phyloP scores from a whole-genome alignment of 768 basidiomycete genomes.

The Tylopilus subfusipes region DNA sequence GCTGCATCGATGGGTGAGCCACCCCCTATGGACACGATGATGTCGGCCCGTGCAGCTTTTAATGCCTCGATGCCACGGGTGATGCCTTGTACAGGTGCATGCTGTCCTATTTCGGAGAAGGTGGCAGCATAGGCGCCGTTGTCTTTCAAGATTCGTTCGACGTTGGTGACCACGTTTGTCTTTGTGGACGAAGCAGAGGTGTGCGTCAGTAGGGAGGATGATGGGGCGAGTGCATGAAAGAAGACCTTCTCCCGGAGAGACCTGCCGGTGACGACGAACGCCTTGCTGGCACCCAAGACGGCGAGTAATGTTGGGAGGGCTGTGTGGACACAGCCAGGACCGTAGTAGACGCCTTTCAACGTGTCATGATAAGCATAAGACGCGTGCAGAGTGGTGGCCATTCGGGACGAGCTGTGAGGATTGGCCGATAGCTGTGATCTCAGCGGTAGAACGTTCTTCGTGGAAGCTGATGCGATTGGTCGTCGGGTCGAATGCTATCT shows the following conservation, averaged over 20 bases:
- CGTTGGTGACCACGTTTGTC: conserved; percentile 24
- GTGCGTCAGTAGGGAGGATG: conserved; percentile 10
- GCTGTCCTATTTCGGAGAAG: conserved; percentile 71
- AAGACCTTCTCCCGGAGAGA: conserved; percentile 60
- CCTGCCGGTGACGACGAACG: conserved; percentile 68
- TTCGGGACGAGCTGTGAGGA: not conserved
- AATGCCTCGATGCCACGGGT: conserved; percentile 51
- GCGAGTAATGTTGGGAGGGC: conserved; percentile 63
- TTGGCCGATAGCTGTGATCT: not conserved
- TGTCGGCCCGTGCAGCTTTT: conserved; percentile 56
- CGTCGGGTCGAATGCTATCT: conserved; percentile 1
- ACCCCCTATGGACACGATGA: conserved; percentile 72
- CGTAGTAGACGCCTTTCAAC: conserved; percentile 67
- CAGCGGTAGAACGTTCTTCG: conserved; percentile 4
- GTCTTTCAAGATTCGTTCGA: conserved; percentile 48
- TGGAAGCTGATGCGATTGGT: not conserved
- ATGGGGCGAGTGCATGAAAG: not conserved
- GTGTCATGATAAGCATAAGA: conserved; percentile 67
- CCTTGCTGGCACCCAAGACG: conserved; percentile 55
- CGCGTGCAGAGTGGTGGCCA: conserved; percentile 36
- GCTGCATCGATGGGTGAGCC: conserved; percentile 79
- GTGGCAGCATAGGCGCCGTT: conserved; percentile 60
- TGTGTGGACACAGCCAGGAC: conserved; percentile 60
- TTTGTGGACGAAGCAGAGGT: conserved; percentile 4
- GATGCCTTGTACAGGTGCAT: conserved; percentile 67